Evolutionary conservation across 192 early-diverging fungal species (phyloP), one percentile per base, ranked within the genome.

Genomic region (Chytriomyces hyalinus): DNA sequence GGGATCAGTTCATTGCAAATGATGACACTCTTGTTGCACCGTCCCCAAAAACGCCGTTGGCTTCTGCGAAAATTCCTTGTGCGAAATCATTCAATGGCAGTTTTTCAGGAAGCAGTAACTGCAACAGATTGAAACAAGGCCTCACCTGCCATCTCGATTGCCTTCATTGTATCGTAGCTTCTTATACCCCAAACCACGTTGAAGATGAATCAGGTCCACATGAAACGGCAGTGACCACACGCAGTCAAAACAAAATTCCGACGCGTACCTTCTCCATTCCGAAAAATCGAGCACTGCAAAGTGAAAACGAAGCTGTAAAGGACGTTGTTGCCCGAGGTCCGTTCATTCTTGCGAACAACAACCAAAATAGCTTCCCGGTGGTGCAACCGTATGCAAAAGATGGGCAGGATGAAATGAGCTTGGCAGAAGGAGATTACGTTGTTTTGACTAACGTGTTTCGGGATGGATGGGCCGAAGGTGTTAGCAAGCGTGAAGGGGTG

Each of bases 401-500:
- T 47, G 36, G 22, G 7, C 17, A 47, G 3, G 83, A 84, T 70
- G 83, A 84, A 61, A 61, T 84, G 71, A 73, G 73, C 49, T 70
- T 81, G 20, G 76, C 67, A 26, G 61, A 64, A 6, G 63, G 51
- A 49, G 76, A 77, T 70, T 50, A 36, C 8, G 69, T 77, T 20
- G 68, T 78, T 15, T 69, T 81, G 13, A 48, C n/a, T 8, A 8
- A 48, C 0, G 80, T 85, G 17, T 85, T 70, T 65, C 44, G 74
- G 13, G 84, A 85, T 64, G 81, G 80, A 13, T 85, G 84, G 84
- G 78, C 76, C 10, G 78, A 79, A n/a, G 84, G 84, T 64, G 81
- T 85, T 6, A 70, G 63, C 36, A 73, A 69, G 65, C 69, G 80
- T 24, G 70, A 80, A 4, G 84, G 84, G 48, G 84, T 80, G 6